A percentile compares a stretch with the other conserved stretches of the same genome.
phyloP scores from a whole-genome alignment of 2,329 filamentous ascomycete genomes.

The Clarireedia hainanense region DNA sequence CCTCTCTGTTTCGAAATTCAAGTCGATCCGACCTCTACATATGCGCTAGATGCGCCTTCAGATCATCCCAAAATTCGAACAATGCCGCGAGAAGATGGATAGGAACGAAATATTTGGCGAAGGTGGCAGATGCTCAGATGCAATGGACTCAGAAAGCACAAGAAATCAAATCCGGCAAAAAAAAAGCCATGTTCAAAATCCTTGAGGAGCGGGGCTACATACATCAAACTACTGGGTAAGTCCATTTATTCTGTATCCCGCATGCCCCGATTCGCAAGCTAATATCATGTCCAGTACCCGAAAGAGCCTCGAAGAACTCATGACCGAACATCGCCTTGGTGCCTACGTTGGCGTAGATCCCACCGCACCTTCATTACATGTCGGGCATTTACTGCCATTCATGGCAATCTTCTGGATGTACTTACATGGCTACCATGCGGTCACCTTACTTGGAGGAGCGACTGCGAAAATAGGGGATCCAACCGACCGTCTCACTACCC shows the following conservation, averaged over 20 bases:
- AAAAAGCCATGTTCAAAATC: constrained; percentile 50
- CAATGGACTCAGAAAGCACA: constrained; percentile 42
- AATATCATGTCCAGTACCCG: constrained; percentile 26
- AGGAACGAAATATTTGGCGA: constrained; percentile 30
- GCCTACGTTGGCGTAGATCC: constrained; percentile 79
- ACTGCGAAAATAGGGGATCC: constrained; percentile 77
- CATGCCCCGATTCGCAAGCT: not conserved
- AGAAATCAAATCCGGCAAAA: constrained; percentile 42
- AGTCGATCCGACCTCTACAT: constrained; percentile 20
- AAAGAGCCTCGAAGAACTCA: constrained; percentile 51
- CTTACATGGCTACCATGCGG: constrained; percentile 61
- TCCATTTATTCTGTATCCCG: not conserved
- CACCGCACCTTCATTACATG: constrained; percentile 69
- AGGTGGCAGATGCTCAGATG: constrained; percentile 23
- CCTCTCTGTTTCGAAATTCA: constrained; percentile 21
- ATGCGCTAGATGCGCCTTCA: constrained; percentile 27
- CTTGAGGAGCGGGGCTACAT: constrained; percentile 66
- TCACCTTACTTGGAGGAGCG: constrained; percentile 63
- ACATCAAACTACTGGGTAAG: constrained; percentile 67
- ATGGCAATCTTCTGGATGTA: constrained; percentile 85
- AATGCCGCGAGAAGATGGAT: constrained; percentile 22
- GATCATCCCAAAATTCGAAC: constrained; percentile 9
- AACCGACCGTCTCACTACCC: constrained; percentile 56
- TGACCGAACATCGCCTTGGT: constrained; percentile 59
- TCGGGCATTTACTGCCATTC: constrained; percentile 72